Base-by-base conservation (phyloP, 805 yeast genomes). In the Metschnikowia reukaufii region DNA sequence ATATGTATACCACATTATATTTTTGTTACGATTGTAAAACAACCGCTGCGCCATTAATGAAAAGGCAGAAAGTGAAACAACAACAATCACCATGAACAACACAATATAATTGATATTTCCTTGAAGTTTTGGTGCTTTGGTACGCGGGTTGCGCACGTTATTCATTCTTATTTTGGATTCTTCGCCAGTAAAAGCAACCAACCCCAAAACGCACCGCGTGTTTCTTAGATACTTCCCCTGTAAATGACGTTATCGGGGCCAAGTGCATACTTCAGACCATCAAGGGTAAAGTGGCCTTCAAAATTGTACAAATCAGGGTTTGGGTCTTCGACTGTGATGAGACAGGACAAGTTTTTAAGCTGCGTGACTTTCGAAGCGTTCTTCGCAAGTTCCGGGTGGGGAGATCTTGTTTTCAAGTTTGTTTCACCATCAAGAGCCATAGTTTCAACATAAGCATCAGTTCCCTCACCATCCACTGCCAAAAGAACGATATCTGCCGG, bases 391-490 rank as follows among this genome's bases (percentile, higher is more conserved):
- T 83, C 87, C 2, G 77, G 72, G 51, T 84, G 86, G 0, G 96
- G 87, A 16, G 70, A 68, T 56, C 81, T 83, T 6, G 87, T 76
- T 64, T 94, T 94, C 50, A 94, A 72, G 61, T 90, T 92, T 0
- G 98, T 94, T 65, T 94, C 99, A 42, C 99, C 99, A 66, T 94
- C 99, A 40, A 94, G 73, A 1, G 96, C 99, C 92, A 92, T 90
- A 1, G 99, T 94, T 64, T 94, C 99, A 16, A 91, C 82, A 54
- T 81, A 88, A 1, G 88, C 79, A 44, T 76, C 79, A 31, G 83
- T 79, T 33, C 85, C 90, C 51, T 45, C 49, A 38, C 77, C 78
- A 32, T 82, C 80, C 2, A 89, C 81, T 0, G 91, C 78, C 35
- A 94, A 61, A 2, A 94, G 57, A 2, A 94, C 62, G 2, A 94